Evolutionary conservation across 75 land plant genomes (phyloP).

Genomic region (Picea sitchensis): DNA sequence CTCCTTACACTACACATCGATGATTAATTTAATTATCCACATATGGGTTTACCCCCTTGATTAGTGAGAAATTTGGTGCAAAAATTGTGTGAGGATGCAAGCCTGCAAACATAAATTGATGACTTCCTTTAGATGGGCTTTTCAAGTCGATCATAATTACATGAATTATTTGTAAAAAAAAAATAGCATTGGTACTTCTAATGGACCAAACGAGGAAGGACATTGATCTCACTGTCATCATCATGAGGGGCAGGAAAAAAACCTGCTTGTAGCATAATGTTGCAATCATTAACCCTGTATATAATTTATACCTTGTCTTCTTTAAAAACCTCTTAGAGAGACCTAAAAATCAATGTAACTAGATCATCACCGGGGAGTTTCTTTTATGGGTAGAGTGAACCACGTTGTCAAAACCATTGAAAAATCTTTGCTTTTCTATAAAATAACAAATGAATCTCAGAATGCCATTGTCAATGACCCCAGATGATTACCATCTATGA

Average conservation of each 20-base stretch:
- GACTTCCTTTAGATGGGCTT: not conserved
- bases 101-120: not conserved
- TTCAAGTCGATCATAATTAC: not conserved
- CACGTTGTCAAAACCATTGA: too few relatives aligned
- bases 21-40: too few relatives aligned
- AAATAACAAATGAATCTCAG: too few relatives aligned
- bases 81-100: constrained; percentile 5
- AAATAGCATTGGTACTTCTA: not conserved
- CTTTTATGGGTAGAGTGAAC: too few relatives aligned
- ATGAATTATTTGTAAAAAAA: not conserved
- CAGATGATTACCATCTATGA: too few relatives aligned
- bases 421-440: too few relatives aligned
- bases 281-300: constrained; percentile 29
- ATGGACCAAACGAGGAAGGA: not conserved
- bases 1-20: too few relatives aligned
- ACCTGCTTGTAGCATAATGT: constrained; percentile 37
- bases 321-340: too few relatives aligned
- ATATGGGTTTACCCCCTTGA: too few relatives aligned
- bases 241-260: constrained; percentile 27
- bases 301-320: not conserved
- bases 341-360: too few relatives aligned
- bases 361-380: too few relatives aligned
- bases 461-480: too few relatives aligned
- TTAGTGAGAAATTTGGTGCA: not conserved
- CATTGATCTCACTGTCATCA: constrained; percentile 7